Base-by-base conservation (phyloP, 2,329 filamentous ascomycete species). In the Lithohypha guttulata region DNA sequence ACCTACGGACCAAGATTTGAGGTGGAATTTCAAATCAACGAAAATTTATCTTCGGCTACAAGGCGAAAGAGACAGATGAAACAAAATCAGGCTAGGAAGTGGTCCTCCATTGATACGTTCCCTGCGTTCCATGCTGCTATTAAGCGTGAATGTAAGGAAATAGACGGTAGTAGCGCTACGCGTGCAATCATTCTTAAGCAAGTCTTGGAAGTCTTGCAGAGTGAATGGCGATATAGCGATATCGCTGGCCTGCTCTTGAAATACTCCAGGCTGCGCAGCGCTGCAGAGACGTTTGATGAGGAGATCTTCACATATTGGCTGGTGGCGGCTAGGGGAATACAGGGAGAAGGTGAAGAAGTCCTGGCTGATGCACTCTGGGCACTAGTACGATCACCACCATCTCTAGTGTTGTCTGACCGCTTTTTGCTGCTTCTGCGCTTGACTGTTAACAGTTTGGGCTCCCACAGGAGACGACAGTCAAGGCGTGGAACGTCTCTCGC, bases 291-390 rank as follows among this genome's bases (percentile, higher is more conserved):
- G 10, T 39, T 29, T 10, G 23, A 30, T 23, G 13, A 18, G 17
- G 15, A 39, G 17, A 3, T 39, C 10, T 31, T 17, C 10, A 23
- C 35, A 10, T 4, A 14, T 14, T 39, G 35, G 35, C 23, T 39
- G 4, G n/a, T 17, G 11, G 26, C 26, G 4, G 35, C 35, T 23
- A n/a, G n/a, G n/a, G n/a, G n/a, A n/a, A 21, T 21, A 19, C 9
- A 17, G 7, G 15, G 23, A 4, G 18, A 18, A 9, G 2, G 23
- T 18, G 18, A 17, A 7, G 8, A 10, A 20, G 25, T 27, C 15
- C 15, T 39, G 3, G 7, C 18, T 10, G 18, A 39, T 6, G 26
- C 21, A 7, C 35, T 39, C 10, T 39, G 35, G 35, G 35, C 35
- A 23, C 18, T 39, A 2, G 35, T 39, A 17, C 26, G 31, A 15